Conservation (phyloP, 352 stramenopile species). For the Globisporangium parvum region DNA sequence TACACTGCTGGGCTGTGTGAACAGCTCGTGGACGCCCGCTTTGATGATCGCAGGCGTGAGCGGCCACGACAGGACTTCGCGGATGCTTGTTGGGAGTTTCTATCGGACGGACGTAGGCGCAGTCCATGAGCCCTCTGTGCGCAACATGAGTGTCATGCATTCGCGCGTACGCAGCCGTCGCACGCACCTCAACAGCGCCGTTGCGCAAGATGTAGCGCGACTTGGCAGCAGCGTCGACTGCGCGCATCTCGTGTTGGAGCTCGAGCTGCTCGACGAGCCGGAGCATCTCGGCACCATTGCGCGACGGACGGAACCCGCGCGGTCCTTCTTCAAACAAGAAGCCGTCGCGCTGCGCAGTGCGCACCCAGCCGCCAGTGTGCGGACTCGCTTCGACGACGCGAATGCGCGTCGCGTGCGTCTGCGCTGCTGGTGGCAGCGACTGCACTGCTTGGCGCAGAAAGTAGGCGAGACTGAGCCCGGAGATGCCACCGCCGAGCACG, state of each 20-base stretch:
- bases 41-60: constrained; percentile 45
- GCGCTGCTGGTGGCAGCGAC: background rate
- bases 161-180: too few species aligned
- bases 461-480: constrained; percentile 67
- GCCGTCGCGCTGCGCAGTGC: constrained; percentile 40
- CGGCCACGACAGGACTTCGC: constrained; percentile 60
- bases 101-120: constrained; percentile 9
- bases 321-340: constrained; percentile 84
- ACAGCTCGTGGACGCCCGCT: constrained; percentile 63
- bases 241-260: constrained; percentile 57
- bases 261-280: constrained; percentile 73
- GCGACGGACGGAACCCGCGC: constrained; percentile 76
- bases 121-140: background rate
- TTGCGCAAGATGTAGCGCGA: constrained; percentile 73
- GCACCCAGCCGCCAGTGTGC: constrained; percentile 60
- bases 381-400: constrained; percentile 62
- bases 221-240: constrained; percentile 51
- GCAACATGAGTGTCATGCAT: too few species aligned
- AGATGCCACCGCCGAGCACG: constrained; percentile 81
- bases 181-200: constrained; percentile 57
- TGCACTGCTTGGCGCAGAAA: constrained; percentile 60
- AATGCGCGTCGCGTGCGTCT: constrained; percentile 32
- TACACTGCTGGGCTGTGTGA: constrained; percentile 29
- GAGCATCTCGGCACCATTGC: constrained; percentile 82
- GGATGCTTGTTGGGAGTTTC: constrained; percentile 55